phyloP scores from a whole-genome alignment of 1,139 yeast species.

The Debaryomyces fabryi region DNA sequence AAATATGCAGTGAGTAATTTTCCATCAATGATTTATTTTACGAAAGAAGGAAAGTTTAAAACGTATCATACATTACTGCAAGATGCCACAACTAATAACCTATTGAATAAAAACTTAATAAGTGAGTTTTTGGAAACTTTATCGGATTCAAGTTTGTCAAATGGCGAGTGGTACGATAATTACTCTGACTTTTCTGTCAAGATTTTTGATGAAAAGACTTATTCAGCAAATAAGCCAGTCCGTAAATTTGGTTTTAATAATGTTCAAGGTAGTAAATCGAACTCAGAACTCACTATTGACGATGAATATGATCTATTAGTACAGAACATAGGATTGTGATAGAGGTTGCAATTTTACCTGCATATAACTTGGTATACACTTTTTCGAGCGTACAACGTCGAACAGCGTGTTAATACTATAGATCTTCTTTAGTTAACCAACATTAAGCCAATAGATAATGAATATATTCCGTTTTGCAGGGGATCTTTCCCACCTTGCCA shows the following conservation, averaged over 20 bases:
- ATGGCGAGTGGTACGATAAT: slow-evolving; percentile 26
- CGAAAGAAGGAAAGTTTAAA: slow-evolving; percentile 25
- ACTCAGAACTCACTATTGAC: slow-evolving; percentile 17
- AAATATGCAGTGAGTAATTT: slow-evolving; percentile 33
- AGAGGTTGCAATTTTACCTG: slow-evolving; percentile 8
- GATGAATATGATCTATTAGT: slow-evolving; percentile 25
- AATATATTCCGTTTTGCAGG: slow-evolving; percentile 63
- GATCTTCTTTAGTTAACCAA: background rate
- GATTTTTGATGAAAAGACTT: slow-evolving; percentile 14
- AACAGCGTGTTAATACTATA: slow-evolving; percentile 8
- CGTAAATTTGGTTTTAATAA: slow-evolving; percentile 24
- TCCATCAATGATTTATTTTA: slow-evolving; percentile 37
- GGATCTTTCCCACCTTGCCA: slow-evolving; percentile 81
- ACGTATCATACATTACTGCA: slow-evolving; percentile 30
- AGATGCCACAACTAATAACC: slow-evolving; percentile 23
- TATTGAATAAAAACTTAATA: slow-evolving; percentile 24
- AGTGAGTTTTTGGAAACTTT: slow-evolving; percentile 24
- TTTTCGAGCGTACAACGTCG: background rate
- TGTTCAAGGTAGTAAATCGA: slow-evolving; percentile 14
- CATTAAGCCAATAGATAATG: slow-evolving; percentile 26
- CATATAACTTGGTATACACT: slow-evolving; percentile 7
- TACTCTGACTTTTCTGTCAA: slow-evolving; percentile 15
- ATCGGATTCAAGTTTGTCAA: slow-evolving; percentile 14
- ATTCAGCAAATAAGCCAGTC: slow-evolving; percentile 16
- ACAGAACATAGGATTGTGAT: slow-evolving; percentile 22